Conservation (phyloP, 2,329 filamentous ascomycete genomes). For the Amauroascus verrucosus region DNA sequence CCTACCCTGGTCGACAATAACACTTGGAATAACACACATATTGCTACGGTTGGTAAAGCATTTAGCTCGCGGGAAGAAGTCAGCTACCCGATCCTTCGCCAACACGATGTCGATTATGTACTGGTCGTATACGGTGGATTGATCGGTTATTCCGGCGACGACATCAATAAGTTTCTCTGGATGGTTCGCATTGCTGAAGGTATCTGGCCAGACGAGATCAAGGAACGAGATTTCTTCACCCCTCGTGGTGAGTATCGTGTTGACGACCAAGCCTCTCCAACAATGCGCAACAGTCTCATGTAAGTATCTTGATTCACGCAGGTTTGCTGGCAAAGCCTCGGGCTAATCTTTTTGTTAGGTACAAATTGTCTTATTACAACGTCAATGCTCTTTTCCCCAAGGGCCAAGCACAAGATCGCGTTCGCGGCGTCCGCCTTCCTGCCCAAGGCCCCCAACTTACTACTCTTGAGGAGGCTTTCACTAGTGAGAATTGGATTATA, state of each 20-base stretch:
- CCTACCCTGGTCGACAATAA: conserved; percentile 98
- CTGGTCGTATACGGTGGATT: conserved; percentile 92
- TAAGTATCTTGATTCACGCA: conserved; percentile 42
- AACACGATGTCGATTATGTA: conserved; percentile 99
- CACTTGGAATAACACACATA: conserved; percentile 99
- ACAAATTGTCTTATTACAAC: conserved; percentile 99
- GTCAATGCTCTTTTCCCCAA: conserved; percentile 83
- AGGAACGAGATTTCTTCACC: conserved; percentile 94
- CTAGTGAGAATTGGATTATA: conserved; percentile 99
- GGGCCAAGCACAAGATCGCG: conserved; percentile 81
- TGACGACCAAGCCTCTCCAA: conserved; percentile 82
- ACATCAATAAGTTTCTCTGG: conserved; percentile 99
- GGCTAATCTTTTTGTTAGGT: conserved; percentile 48
- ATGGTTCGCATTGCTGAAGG: conserved; percentile 99
- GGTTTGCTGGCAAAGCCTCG: neutral
- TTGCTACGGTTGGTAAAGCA: conserved; percentile 95
- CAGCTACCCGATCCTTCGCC: conserved; percentile 95
- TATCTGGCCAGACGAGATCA: conserved; percentile 99
- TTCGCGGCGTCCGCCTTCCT: conserved; percentile 72
- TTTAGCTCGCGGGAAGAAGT: conserved; percentile 98
- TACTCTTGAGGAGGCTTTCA: conserved; percentile 92
- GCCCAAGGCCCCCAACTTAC: conserved; percentile 73
- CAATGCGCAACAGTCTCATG: conserved; percentile 99
- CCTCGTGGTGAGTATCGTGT: conserved; percentile 87
- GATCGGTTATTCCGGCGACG: conserved; percentile 92